Base-by-base conservation (phyloP, 208 protist species). In the Trypanosoma lewisi region DNA sequence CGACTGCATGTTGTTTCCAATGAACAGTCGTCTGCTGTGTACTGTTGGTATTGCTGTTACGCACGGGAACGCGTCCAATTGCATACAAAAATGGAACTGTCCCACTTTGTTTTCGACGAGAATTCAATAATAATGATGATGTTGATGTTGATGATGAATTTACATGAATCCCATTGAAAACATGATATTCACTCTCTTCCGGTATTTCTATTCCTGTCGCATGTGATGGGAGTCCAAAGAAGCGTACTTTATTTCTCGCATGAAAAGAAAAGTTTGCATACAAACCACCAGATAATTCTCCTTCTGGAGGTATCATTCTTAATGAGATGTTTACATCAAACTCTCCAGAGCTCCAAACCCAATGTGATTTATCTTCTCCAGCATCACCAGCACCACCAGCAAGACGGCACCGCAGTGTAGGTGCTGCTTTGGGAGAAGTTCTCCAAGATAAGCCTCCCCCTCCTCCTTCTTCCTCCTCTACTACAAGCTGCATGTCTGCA, bases 71-170 rank as follows among this genome's bases (percentile, higher is more conserved):
- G 12, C 3, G 4, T 34, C 57, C 57, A 63, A 63, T 41, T 25
- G 28, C 57, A 33, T 63, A 53, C 21, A 63, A 42, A 53, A 63
- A 30, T 53, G 57, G 57, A 53, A 63, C 45, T 2, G 57, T 53
- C 5, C 57, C 57, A 42, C 44, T 36, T n/a, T n/a, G n/a, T n/a
- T n/a, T n/a, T n/a, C n/a, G n/a, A n/a, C n/a, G n/a, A n/a, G n/a
- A n/a, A n/a, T n/a, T n/a, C n/a, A n/a, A n/a, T n/a, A n/a, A n/a
- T n/a, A n/a, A n/a, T n/a, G n/a, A n/a, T n/a, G n/a, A n/a, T n/a
- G n/a, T n/a, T n/a, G n/a, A n/a, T n/a, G n/a, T n/a, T n/a, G n/a
- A n/a, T 4, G n/a, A 30, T 7, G 12, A 0, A 42, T 30, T 21
- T 19, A 42, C 2, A 25, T 37, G 28, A 39, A 53, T 16, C 21